A percentile compares a stretch with the other conserved stretches of the same genome.
Conservation (phyloP, 768 basidiomycete species). For the Calocybe cyanea region DNA sequence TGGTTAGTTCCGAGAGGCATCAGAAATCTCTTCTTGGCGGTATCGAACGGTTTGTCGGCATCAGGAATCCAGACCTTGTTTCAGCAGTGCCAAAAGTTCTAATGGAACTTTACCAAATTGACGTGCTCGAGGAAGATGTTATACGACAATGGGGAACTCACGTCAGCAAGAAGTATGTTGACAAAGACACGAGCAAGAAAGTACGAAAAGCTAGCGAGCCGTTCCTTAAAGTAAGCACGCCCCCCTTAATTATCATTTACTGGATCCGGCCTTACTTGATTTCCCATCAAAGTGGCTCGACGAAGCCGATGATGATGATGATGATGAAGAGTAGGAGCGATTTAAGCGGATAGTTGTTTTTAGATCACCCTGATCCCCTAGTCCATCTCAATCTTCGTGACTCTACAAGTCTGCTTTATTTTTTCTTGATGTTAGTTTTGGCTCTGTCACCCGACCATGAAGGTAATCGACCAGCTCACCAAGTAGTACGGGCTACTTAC, state of each 20-base stretch:
- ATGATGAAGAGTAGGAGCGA: conserved; percentile 39
- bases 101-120: conserved; percentile 91
- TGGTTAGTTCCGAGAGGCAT: conserved; percentile 91
- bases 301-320: conserved; percentile 81
- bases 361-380: too few relatives aligned
- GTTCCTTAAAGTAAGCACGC: conserved; percentile 73
- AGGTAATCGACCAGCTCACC: too few relatives aligned
- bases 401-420: too few relatives aligned
- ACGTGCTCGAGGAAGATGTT: conserved; percentile 89
- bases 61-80: conserved; percentile 68
- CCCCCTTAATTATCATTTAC: conserved; percentile 7
- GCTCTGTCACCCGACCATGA: too few relatives aligned
- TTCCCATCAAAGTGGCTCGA: conserved; percentile 64
- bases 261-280: not conserved
- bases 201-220: conserved; percentile 95
- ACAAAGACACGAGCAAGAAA: conserved; percentile 92
- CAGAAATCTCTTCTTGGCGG: conserved; percentile 94
- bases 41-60: conserved; percentile 79
- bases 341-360: not conserved
- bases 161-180: conserved; percentile 94
- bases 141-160: conserved; percentile 93
- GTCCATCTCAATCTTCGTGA: too few relatives aligned
- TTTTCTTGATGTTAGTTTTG: too few relatives aligned
- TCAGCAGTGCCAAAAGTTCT: conserved; percentile 82
- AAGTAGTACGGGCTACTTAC: too few relatives aligned